A percentile compares a stretch with the other conserved stretches of the same genome.
These are phyloP conservation scores for Dicorynia guianensis DNA, from an alignment of 306 rosid species.

Conservation along the genomic window DNA sequence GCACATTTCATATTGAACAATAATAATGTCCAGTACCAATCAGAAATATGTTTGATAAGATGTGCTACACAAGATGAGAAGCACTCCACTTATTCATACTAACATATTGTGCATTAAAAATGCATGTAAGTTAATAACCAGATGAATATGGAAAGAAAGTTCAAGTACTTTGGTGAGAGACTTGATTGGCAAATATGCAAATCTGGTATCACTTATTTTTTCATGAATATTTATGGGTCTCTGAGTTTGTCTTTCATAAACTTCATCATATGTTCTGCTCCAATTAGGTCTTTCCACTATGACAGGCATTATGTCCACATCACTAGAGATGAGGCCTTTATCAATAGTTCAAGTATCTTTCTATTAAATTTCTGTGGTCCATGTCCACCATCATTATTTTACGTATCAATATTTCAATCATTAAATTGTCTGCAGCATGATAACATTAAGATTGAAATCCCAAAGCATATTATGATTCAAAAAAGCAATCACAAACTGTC, in stretches of 20 bases:
- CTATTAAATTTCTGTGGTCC: slow-evolving; percentile 7
- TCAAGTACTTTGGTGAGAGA: slow-evolving; percentile 1
- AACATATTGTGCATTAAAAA: slow-evolving; percentile 7
- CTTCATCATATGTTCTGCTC: neutral
- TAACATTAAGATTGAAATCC: slow-evolving; percentile 12
- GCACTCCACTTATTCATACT: slow-evolving; percentile 20
- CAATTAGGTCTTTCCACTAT: slow-evolving; percentile 18
- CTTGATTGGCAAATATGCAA: slow-evolving; percentile 26
- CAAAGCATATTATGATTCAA: neutral
- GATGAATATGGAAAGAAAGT: neutral
- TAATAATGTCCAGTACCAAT: neutral
- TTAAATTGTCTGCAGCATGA: neutral
- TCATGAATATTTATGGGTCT: neutral
- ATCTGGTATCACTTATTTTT: slow-evolving; percentile 1
- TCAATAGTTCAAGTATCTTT: neutral
- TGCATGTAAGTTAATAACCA: slow-evolving; percentile 14
- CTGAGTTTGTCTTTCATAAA: neutral
- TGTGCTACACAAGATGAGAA: slow-evolving; percentile 18
- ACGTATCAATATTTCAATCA: slow-evolving; percentile 25
- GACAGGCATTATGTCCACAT: slow-evolving; percentile 23
- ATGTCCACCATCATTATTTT: slow-evolving; percentile 23
- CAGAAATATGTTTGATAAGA: slow-evolving; percentile 25
- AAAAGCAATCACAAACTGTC: neutral
- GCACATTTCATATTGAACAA: slow-evolving; percentile 20
- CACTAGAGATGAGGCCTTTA: neutral